Conservation (phyloP, 768 basidiomycete species). For the Boletus fagicola region DNA sequence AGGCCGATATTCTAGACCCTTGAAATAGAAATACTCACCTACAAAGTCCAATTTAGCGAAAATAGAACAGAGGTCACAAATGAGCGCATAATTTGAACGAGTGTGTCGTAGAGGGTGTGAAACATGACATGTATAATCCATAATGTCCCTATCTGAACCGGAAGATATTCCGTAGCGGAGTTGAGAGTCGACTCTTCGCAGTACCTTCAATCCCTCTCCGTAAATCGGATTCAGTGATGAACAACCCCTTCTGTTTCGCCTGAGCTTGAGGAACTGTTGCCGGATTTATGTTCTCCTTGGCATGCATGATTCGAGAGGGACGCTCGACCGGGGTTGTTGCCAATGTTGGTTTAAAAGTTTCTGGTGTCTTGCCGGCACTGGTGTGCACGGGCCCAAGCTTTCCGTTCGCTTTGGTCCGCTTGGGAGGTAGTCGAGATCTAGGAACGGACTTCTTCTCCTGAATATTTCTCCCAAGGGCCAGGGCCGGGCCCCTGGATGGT, state of each 20-base stretch:
- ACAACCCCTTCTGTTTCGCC: slow-evolving; percentile 15
- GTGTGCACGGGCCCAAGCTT: slow-evolving; percentile 2
- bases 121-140: background rate
- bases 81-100: slow-evolving; percentile 6
- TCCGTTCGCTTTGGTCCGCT: slow-evolving; percentile 10
- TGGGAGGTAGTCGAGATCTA: slow-evolving; percentile 17
- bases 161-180: slow-evolving; percentile 33
- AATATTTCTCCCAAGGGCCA: background rate
- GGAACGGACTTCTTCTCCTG: slow-evolving; percentile 14
- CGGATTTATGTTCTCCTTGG: slow-evolving; percentile 16
- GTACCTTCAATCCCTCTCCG: slow-evolving; percentile 27
- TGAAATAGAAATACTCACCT: background rate
- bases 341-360: slow-evolving; percentile 3
- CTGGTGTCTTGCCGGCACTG: background rate
- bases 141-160: slow-evolving; percentile 25
- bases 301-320: slow-evolving; percentile 13
- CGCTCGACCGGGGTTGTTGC: slow-evolving; percentile 11
- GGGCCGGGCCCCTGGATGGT: background rate
- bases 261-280: slow-evolving; percentile 1
- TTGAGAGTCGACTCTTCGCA: slow-evolving; percentile 27
- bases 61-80: background rate
- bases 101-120: slow-evolving; percentile 6
- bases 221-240: slow-evolving; percentile 16
- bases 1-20: slow-evolving; percentile 33
- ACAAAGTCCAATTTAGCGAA: background rate